These are phyloP conservation scores for Eustoma russellianum DNA, from an alignment of 257 asterid species.

Conservation along the genomic window DNA sequence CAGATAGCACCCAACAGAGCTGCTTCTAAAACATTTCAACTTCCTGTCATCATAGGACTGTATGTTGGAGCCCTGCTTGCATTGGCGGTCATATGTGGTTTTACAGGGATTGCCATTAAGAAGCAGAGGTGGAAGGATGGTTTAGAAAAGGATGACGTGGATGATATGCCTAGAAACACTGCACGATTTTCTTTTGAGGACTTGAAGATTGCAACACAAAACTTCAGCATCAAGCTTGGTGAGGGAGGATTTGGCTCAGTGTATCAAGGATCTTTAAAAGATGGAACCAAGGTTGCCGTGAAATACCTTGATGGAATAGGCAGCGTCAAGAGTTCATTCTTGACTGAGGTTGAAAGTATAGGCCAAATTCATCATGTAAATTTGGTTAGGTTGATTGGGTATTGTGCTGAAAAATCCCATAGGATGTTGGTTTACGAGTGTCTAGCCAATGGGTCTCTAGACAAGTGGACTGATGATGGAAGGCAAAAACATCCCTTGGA, in stretches of 20 bases:
- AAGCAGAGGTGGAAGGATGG: conserved; percentile 6
- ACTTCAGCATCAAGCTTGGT: conserved; percentile 18
- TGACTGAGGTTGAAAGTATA: conserved; percentile 23
- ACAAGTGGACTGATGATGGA: conserved; percentile 16
- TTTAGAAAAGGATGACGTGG: conserved; percentile 14
- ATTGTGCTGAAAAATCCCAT: conserved; percentile 21
- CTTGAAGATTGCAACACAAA: conserved; percentile 11
- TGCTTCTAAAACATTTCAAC: not conserved
- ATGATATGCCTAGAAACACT: conserved; percentile 19
- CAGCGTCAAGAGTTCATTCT: conserved; percentile 15
- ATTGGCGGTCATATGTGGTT: not conserved
- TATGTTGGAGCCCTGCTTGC: conserved; percentile 3
- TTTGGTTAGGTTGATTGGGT: conserved; percentile 19
- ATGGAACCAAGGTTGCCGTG: conserved; percentile 23
- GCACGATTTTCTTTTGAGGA: conserved; percentile 21
- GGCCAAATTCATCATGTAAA: conserved; percentile 25
- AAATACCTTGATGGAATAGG: conserved; percentile 23
- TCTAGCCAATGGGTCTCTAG: conserved; percentile 23
- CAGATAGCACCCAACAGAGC: conserved; percentile 7
- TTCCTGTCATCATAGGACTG: conserved; percentile 8
- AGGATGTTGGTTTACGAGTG: conserved; percentile 23
- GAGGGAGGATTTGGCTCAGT: conserved; percentile 27
- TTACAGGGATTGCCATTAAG: not conserved
- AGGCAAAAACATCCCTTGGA: conserved; percentile 4
- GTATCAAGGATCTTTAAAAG: conserved; percentile 16